Conservation (phyloP, 2,329 filamentous ascomycete species). For the Penicillium sp. region DNA sequence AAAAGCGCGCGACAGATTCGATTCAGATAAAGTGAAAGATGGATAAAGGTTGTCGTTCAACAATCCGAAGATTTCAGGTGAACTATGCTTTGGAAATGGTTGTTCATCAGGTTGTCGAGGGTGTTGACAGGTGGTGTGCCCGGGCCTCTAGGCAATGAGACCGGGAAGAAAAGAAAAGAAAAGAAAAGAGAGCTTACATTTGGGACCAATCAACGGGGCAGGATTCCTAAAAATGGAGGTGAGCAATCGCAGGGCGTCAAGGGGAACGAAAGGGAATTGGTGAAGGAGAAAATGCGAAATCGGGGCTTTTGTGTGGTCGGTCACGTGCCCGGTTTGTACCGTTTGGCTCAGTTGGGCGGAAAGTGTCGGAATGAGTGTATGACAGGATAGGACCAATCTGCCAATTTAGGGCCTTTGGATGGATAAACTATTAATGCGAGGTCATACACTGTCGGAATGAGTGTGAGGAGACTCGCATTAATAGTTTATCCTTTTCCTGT, state of each 20-base stretch:
- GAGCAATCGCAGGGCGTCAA: background rate
- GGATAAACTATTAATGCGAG: too few species aligned
- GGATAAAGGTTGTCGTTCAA: constrained; percentile 43
- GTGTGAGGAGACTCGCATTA: too few species aligned
- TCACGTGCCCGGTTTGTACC: constrained; percentile 15
- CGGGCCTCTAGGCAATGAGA: constrained; percentile 4
- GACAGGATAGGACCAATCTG: too few species aligned
- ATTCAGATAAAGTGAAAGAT: constrained; percentile 40
- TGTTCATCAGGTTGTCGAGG: constrained; percentile 39
- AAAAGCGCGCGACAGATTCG: constrained; percentile 14
- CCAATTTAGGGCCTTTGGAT: too few species aligned
- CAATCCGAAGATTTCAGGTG: constrained; percentile 42
- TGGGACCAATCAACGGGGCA: constrained; percentile 7
- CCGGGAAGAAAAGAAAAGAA: background rate
- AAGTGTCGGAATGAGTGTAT: too few species aligned
- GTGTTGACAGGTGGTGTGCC: constrained; percentile 3
- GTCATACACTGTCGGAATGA: too few species aligned
- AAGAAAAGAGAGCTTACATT: constrained; percentile 13
- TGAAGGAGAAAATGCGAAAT: background rate
- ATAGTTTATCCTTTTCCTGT: too few species aligned
- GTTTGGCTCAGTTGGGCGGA: too few species aligned
- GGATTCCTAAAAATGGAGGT: background rate
- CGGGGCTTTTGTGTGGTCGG: constrained; percentile 13
- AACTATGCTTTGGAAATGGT: constrained; percentile 42
- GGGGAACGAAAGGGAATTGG: background rate